Evolutionary conservation across 805 yeast species (phyloP).

Genomic region (Sugiyamaella boreocaroliniensis): DNA sequence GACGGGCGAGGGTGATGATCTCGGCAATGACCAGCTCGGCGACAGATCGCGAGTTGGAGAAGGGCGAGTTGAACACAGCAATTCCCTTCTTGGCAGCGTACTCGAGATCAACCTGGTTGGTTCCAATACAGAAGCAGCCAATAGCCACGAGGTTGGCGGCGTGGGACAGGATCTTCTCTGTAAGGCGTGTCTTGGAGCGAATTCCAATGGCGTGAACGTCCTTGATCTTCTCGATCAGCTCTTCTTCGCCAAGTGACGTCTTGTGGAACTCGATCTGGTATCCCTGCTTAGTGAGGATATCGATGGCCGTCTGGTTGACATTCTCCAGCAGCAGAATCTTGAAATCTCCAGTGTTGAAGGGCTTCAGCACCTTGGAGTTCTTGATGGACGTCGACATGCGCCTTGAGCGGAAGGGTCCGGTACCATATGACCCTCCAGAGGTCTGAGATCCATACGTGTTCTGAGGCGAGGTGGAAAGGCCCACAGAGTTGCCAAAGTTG

Average conservation of each 20-base stretch:
- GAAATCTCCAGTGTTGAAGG: constrained; percentile 92
- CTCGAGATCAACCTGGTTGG: constrained; percentile 92
- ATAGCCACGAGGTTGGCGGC: constrained; percentile 85
- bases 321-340: constrained; percentile 87
- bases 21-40: constrained; percentile 97
- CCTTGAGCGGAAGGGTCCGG: constrained; percentile 8
- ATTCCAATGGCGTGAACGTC: constrained; percentile 97
- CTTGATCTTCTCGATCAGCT: constrained; percentile 85
- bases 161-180: constrained; percentile 67
- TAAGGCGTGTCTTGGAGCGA: constrained; percentile 91
- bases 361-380: constrained; percentile 59
- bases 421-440: constrained; percentile 3
- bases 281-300: constrained; percentile 80
- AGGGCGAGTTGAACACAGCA: constrained; percentile 97
- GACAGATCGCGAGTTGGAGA: constrained; percentile 96
- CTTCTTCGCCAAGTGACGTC: constrained; percentile 84
- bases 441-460: constrained; percentile 9
- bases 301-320: constrained; percentile 87
- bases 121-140: constrained; percentile 99
- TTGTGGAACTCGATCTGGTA: constrained; percentile 95
- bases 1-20: constrained; percentile 89
- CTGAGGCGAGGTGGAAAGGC: constrained; percentile 21
- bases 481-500: constrained; percentile 15
- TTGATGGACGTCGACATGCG: constrained; percentile 13
- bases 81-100: constrained; percentile 89